Evolutionary conservation across 352 stramenopile genomes (phyloP).

Genomic region (Thraustochytrium sp.): DNA sequence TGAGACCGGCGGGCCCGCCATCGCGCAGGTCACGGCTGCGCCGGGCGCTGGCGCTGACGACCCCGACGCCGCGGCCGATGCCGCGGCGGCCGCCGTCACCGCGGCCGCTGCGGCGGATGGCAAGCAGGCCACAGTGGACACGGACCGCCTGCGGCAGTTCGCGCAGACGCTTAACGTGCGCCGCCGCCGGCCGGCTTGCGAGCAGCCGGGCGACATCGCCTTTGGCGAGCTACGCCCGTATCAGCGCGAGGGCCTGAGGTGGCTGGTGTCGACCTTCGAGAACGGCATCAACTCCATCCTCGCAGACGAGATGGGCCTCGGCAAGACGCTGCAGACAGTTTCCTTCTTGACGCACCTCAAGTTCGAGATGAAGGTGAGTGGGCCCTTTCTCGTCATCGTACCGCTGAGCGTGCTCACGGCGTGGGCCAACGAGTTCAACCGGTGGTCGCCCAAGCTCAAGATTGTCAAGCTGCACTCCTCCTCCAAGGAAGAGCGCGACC

Average conservation of each 20-base stretch:
- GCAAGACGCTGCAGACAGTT: constrained; percentile 75
- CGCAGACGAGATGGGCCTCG: constrained; percentile 94
- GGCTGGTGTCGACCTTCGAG: constrained; percentile 91
- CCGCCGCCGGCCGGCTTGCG: not conserved
- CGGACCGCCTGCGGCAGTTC: not conserved
- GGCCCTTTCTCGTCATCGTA: constrained; percentile 94
- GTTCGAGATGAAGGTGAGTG: constrained; percentile 77
- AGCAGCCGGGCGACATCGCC: not conserved
- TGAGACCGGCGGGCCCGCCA: not conserved
- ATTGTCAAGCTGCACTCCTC: constrained; percentile 79
- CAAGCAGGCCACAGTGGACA: not conserved
- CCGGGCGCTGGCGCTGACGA: too few species aligned
- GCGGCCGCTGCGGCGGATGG: not conserved
- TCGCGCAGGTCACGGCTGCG: too few species aligned
- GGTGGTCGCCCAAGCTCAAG: constrained; percentile 73
- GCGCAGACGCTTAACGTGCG: not conserved
- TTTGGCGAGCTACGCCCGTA: constrained; percentile 84
- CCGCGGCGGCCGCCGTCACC: not conserved
- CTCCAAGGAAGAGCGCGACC: constrained; percentile 58
- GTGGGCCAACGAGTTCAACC: constrained; percentile 88
- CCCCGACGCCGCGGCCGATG: not conserved
- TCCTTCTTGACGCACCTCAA: constrained; percentile 89
- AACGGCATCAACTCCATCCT: constrained; percentile 95
- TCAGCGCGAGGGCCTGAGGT: constrained; percentile 95
- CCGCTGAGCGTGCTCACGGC: constrained; percentile 93